Percentiles rank a stretch among this genome's conserved stretches.
phyloP scores from a whole-genome alignment of 345 rosid genomes.

The Populus alba region DNA sequence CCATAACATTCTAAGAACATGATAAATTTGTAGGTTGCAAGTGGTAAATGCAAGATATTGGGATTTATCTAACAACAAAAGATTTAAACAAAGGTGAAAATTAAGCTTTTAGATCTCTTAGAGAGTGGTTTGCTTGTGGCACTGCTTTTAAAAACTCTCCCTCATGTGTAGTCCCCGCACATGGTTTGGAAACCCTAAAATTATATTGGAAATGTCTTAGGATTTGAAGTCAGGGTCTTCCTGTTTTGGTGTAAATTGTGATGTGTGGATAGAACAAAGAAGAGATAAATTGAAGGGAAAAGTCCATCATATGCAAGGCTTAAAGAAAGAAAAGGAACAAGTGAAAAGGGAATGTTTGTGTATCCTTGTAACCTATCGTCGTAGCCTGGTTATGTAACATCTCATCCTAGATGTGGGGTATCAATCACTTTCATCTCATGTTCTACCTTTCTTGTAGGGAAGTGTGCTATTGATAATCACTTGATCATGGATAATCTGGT shows the following conservation, averaged over 20 bases:
- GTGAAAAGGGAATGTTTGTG: not conserved
- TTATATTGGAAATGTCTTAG: not conserved
- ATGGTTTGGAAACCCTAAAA: not conserved
- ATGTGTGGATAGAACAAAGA: not conserved
- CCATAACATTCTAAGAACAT: not conserved
- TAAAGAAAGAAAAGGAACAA: not conserved
- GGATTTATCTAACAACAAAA: not conserved
- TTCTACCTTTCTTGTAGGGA: slow-evolving; percentile 26
- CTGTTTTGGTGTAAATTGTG: not conserved
- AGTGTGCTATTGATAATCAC: slow-evolving; percentile 10
- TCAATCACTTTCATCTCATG: not conserved
- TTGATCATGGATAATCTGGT: slow-evolving; percentile 20
- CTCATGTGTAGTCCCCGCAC: not conserved
- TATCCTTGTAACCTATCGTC: not conserved
- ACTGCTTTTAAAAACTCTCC: not conserved
- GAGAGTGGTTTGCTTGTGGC: not conserved
- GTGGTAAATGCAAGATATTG: not conserved
- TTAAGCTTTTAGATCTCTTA: not conserved
- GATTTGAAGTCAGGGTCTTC: not conserved
- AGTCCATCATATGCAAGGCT: too few species aligned
- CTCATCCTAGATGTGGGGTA: not conserved
- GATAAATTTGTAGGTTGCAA: not conserved
- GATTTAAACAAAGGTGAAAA: not conserved
- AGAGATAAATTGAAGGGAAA: not conserved
- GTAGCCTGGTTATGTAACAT: not conserved